These are phyloP conservation scores for Pyrenophora graminea DNA, from an alignment of 2,329 filamentous ascomycete species.

Conservation along the genomic window DNA sequence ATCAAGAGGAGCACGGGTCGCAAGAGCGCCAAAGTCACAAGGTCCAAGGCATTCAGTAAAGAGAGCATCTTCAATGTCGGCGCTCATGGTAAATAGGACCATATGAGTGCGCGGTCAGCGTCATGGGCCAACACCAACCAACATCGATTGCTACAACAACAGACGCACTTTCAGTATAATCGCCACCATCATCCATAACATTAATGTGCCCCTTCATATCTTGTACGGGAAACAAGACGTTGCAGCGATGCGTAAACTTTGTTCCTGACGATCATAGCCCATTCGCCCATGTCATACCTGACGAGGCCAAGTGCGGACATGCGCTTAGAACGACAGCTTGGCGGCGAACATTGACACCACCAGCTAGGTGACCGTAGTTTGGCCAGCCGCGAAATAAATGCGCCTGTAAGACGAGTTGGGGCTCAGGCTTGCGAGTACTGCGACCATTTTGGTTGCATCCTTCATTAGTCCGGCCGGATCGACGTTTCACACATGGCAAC, in stretches of 20 bases:
- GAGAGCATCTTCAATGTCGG: not conserved
- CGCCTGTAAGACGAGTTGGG: slow-evolving; percentile 20
- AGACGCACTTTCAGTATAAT: too few relatives aligned
- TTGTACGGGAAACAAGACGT: not conserved
- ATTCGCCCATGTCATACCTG: slow-evolving; percentile 18
- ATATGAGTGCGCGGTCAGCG: too few relatives aligned
- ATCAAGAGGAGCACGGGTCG: not conserved
- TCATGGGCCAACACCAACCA: too few relatives aligned
- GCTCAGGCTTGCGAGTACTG: slow-evolving; percentile 19
- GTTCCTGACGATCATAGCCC: slow-evolving; percentile 29
- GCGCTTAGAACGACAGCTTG: slow-evolving; percentile 18
- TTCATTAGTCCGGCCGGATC: slow-evolving; percentile 27
- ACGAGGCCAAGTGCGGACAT: slow-evolving; percentile 9
- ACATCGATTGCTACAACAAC: too few relatives aligned
- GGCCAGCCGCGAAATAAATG: slow-evolving; percentile 10
- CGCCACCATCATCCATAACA: too few relatives aligned
- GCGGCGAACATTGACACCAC: slow-evolving; percentile 13
- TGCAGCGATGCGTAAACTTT: not conserved
- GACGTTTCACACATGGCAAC: slow-evolving; percentile 35
- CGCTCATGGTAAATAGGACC: not conserved
- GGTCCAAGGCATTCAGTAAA: not conserved
- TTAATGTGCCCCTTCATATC: too few relatives aligned
- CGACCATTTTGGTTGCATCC: slow-evolving; percentile 39
- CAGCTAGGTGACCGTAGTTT: slow-evolving; percentile 13
- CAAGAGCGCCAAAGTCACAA: not conserved